These are phyloP conservation scores for Cryptococcus amylolentus DNA, from an alignment of 1,284 basidiomycete species.

Conservation along the genomic window DNA sequence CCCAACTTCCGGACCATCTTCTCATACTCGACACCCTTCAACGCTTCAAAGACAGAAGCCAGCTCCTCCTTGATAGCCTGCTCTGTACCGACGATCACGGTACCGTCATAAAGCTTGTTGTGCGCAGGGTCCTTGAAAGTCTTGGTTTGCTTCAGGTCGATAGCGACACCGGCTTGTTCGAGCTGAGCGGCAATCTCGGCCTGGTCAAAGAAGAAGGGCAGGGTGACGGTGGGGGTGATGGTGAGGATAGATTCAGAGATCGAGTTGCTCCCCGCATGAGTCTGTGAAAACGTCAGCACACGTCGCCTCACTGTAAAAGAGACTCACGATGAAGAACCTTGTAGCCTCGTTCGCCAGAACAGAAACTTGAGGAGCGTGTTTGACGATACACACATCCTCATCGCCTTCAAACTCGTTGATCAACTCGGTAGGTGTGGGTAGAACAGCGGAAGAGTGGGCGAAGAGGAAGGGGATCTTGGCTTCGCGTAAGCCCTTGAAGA, in stretches of 20 bases:
- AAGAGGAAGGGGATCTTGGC: conserved; percentile 20
- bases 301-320: too few species aligned
- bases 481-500: conserved; percentile 21
- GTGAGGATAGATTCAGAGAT: conserved; percentile 12
- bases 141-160: conserved; percentile 23
- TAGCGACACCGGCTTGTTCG: conserved; percentile 4
- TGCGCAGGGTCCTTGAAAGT: conserved; percentile 14
- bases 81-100: conserved; percentile 25
- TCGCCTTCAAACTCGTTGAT: conserved; percentile 12
- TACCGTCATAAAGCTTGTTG: conserved; percentile 24
- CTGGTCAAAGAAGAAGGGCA: conserved; percentile 31
- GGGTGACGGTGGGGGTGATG: conserved; percentile 13
- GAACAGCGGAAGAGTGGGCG: conserved; percentile 18
- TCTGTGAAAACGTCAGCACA: conserved; percentile 1
- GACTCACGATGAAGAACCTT: conserved; percentile 20
- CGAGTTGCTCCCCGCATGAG: conserved; percentile 22
- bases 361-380: conserved; percentile 26
- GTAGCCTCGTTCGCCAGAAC: conserved; percentile 21
- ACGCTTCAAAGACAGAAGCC: conserved; percentile 8
- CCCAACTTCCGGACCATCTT: conserved; percentile 18
- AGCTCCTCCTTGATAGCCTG: conserved; percentile 28
- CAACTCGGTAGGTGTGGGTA: conserved; percentile 7
- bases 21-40: conserved; percentile 16
- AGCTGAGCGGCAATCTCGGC: conserved; percentile 12
- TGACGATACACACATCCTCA: conserved; percentile 13